These are phyloP conservation scores for Nemania serpens DNA, from an alignment of 2,329 filamentous ascomycete species.

Conservation along the genomic window DNA sequence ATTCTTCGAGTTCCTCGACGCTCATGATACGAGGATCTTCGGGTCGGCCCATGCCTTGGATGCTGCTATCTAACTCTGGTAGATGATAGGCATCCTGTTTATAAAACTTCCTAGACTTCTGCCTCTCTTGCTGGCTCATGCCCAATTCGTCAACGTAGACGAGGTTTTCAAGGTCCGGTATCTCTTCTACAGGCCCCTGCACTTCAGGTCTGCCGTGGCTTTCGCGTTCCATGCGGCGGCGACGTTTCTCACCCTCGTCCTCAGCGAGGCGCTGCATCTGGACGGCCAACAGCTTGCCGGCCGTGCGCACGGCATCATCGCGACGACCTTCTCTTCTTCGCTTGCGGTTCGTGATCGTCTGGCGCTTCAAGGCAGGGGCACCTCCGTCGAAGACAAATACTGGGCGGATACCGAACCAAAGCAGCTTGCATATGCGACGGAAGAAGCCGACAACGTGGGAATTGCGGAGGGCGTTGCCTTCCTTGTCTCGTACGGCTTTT, in stretches of 20 bases:
- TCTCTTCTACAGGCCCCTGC: conserved; percentile 66
- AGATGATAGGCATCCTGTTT: conserved; percentile 96
- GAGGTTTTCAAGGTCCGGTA: conserved; percentile 70
- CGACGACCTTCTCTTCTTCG: conserved; percentile 81
- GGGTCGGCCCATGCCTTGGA: conserved; percentile 84
- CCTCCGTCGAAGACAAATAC: conserved; percentile 99
- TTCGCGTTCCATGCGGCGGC: conserved; percentile 50
- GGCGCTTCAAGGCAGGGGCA: conserved; percentile 85
- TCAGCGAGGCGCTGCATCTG: conserved; percentile 93
- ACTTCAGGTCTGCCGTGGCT: conserved; percentile 44
- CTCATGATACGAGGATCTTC: conserved; percentile 98
- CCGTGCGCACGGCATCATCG: conserved; percentile 91
- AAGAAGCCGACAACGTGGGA: conserved; percentile 98
- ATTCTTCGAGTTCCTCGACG: conserved; percentile 89
- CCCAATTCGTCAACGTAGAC: conserved; percentile 92
- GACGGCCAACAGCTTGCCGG: conserved; percentile 86
- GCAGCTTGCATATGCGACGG: conserved; percentile 93
- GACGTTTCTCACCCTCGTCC: conserved; percentile 75
- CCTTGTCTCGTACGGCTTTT: conserved; percentile 97
- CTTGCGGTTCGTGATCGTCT: conserved; percentile 83
- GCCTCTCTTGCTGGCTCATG: conserved; percentile 77
- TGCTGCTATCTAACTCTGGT: conserved; percentile 78
- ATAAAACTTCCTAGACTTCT: conserved; percentile 75
- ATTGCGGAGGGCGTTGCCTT: conserved; percentile 94
- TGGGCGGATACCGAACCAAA: conserved; percentile 94